Conservation (phyloP, 1,284 basidiomycete species). For the Thelephora terrestris region DNA sequence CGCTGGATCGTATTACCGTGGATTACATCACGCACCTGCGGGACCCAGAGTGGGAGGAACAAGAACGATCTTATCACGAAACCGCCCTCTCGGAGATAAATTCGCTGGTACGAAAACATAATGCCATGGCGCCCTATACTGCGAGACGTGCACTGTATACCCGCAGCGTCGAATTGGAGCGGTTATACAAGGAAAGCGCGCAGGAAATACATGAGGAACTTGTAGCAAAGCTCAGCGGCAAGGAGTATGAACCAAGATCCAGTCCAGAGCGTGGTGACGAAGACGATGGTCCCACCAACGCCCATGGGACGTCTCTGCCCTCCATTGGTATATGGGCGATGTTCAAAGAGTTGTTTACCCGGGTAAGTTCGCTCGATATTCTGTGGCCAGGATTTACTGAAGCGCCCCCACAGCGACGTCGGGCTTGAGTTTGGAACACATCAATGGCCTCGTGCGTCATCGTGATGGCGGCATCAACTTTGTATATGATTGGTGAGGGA, state of each 20-base stretch:
- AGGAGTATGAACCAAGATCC: conserved; percentile 4
- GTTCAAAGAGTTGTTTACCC: neutral
- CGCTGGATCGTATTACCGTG: conserved; percentile 35
- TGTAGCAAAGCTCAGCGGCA: conserved; percentile 10
- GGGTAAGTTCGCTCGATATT: neutral
- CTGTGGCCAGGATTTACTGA: too few relatives aligned
- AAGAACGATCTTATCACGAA: conserved; percentile 65
- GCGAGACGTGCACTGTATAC: conserved; percentile 55
- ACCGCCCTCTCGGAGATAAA: conserved; percentile 65
- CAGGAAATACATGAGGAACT: conserved; percentile 43
- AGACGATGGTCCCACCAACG: neutral
- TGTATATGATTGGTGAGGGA: too few relatives aligned
- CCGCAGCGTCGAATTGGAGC: conserved; percentile 47
- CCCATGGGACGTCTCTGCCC: conserved; percentile 7
- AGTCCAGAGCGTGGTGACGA: neutral
- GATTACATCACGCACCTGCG: conserved; percentile 37
- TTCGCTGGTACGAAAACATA: conserved; percentile 66
- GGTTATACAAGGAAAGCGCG: conserved; percentile 40
- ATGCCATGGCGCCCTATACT: conserved; percentile 67
- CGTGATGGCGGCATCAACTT: too few relatives aligned
- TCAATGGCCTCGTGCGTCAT: too few relatives aligned
- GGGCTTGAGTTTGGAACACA: too few relatives aligned
- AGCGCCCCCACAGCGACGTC: too few relatives aligned
- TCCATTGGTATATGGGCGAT: conserved; percentile 1
- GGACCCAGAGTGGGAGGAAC: conserved; percentile 66